A percentile compares a stretch with the other conserved stretches of the same genome.
Evolutionary conservation across 2,329 filamentous ascomycete species (phyloP).

Genomic region (Knufia fluminis): DNA sequence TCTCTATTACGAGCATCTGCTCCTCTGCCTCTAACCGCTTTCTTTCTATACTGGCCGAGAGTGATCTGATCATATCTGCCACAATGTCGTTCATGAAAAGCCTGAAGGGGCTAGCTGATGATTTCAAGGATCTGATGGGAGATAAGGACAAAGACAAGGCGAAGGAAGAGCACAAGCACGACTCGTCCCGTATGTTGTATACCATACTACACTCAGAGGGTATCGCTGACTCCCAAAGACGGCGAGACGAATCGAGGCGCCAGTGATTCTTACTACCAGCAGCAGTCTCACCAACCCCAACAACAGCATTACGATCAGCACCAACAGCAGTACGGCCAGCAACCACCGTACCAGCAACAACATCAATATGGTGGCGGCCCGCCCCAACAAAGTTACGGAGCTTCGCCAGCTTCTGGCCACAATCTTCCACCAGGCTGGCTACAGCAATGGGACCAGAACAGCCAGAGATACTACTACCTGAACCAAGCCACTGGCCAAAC

Average conservation of each 20-base stretch:
- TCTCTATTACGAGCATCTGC: too few species aligned
- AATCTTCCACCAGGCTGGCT: constrained; percentile 37
- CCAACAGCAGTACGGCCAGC: constrained; percentile 4
- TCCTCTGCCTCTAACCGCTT: too few species aligned
- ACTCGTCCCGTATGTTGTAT: neutral
- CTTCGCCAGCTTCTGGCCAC: constrained; percentile 18
- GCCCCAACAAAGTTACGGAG: constrained; percentile 4
- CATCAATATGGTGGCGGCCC: constrained; percentile 2
- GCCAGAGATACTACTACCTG: constrained; percentile 41
- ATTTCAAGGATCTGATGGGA: constrained; percentile 18
- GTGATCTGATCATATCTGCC: neutral
- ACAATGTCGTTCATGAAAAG: constrained; percentile 9
- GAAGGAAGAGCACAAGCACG: neutral
- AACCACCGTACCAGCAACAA: neutral
- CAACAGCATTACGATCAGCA: neutral
- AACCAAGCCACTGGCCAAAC: constrained; percentile 41
- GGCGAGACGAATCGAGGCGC: constrained; percentile 1
- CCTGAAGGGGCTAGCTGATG: constrained; percentile 11
- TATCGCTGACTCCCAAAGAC: neutral
- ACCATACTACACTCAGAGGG: neutral
- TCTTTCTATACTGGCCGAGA: neutral
- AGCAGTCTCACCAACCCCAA: constrained; percentile 3
- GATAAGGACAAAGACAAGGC: constrained; percentile 14
- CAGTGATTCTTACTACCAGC: constrained; percentile 1
- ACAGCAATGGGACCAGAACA: constrained; percentile 38